These are phyloP conservation scores for Schizopora paradoxa DNA, from an alignment of 1,284 basidiomycete species.

Conservation along the genomic window DNA sequence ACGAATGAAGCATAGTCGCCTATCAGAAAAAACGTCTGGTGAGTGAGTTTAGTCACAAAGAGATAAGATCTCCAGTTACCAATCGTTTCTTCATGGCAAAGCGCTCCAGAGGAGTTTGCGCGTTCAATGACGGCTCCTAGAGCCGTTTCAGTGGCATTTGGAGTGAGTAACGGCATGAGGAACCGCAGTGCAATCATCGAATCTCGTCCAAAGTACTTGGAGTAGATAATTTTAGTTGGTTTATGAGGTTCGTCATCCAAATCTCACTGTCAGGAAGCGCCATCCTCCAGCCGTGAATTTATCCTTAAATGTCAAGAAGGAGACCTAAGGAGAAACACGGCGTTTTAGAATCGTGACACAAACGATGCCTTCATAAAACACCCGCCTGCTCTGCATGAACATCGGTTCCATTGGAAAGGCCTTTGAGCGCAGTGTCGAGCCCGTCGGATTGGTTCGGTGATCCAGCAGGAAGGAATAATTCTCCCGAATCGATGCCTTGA, in stretches of 20 bases:
- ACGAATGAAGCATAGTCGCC: conserved; percentile 19
- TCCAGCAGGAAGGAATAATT: conserved; percentile 29
- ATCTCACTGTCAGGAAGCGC: conserved; percentile 34
- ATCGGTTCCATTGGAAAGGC: conserved; percentile 26
- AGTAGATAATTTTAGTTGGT: neutral
- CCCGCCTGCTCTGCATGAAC: conserved; percentile 31
- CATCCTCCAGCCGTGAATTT: conserved; percentile 41
- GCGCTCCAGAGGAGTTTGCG: conserved; percentile 33
- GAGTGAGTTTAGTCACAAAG: conserved; percentile 14
- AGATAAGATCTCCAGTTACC: conserved; percentile 20
- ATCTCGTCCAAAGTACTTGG: conserved; percentile 35
- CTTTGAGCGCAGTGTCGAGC: conserved; percentile 25
- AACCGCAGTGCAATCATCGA: conserved; percentile 38
- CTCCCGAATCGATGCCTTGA: conserved; percentile 28
- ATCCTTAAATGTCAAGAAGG: conserved; percentile 29
- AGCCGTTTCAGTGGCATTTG: conserved; percentile 36
- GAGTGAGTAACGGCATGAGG: conserved; percentile 34
- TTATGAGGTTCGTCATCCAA: neutral
- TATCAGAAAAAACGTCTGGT: neutral
- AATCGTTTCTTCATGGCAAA: conserved; percentile 42
- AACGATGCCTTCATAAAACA: conserved; percentile 24
- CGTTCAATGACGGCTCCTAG: conserved; percentile 39
- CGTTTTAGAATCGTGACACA: neutral
- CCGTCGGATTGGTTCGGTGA: conserved; percentile 23
- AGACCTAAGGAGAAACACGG: conserved; percentile 13